Evolutionary conservation across 345 rosid species (phyloP), one percentile per base, ranked within the genome.

Genomic region (Gossypium ekmanianum): DNA sequence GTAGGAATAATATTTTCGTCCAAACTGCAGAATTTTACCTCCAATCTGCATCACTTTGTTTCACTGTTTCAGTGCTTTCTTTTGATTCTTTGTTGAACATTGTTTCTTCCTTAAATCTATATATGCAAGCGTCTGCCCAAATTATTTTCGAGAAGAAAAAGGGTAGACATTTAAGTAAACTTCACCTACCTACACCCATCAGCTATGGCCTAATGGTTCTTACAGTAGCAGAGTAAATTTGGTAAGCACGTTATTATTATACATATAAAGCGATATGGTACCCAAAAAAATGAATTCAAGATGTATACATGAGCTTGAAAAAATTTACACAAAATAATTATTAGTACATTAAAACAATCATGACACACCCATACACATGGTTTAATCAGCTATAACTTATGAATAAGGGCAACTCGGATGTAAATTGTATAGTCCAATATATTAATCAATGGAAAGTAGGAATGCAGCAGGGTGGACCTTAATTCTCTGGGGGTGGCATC

Each of bases 401-500:
- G 17, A 59, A 26, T 64, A 3, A 34, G 22, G 48, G 51, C 50
- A 64, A n/a, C 50, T 11, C 52, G 29, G 18, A 66, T 11, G 69
- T 3, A 1, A 66, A 34, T 34, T 34, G 41, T 34, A 34, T 34
- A 20, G 29, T 27, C 29, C 5, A 52, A 52, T 52, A 16, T 52
- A 4, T 16, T 44, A 26, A 43, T 18, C 9, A 43, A 65, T 44
- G 56, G 56, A 14, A 52, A 52, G n/a, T 6, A n/a, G 20, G 18
- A 1, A 52, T 16, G 56, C 56, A 52, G 52, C 29, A n/a, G 52
- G 9, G 26, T 39, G 20, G 26, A 16, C 22, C 43, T n/a, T 41
- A 41, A 20, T 41, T 64, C 11, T 64, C 50, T 73, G 82, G 83
- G 0, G 93, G 78, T 3, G 80, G 80, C 68, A 57, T 81, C 74